phyloP scores from a whole-genome alignment of 2,329 filamentous ascomycete genomes.

The Xylariaceae sp. region DNA sequence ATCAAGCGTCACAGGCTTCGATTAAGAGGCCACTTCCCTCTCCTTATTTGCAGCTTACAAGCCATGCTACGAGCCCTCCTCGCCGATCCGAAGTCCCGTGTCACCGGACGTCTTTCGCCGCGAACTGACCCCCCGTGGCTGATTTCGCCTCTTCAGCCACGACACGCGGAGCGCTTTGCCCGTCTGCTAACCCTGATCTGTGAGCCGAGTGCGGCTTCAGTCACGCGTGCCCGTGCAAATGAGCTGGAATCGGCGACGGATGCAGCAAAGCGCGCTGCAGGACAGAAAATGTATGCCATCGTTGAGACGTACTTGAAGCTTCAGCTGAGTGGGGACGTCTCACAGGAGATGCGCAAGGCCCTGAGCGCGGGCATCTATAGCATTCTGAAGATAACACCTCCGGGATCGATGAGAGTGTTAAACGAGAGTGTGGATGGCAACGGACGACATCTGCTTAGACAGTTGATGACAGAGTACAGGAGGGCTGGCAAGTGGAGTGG shows the following conservation, averaged over 20 bases:
- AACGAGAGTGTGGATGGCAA: constrained; percentile 55
- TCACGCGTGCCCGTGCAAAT: constrained; percentile 36
- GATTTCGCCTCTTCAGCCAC: constrained; percentile 29
- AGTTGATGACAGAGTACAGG: constrained; percentile 55
- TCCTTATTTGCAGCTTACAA: constrained; percentile 51
- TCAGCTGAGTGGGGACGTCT: constrained; percentile 44
- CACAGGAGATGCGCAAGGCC: constrained; percentile 47
- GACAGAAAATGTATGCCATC: constrained; percentile 58
- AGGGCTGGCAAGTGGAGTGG: constrained; percentile 63
- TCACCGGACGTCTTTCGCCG: constrained; percentile 7
- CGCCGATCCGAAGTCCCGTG: constrained; percentile 28
- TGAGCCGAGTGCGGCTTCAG: constrained; percentile 53
- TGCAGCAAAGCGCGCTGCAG: constrained; percentile 56
- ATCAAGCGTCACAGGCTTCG: constrained; percentile 58
- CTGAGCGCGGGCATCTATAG: constrained; percentile 56
- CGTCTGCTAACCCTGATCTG: constrained; percentile 56
- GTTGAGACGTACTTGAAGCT: constrained; percentile 57
- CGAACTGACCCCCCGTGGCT: constrained; percentile 30
- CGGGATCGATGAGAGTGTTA: constrained; percentile 50
- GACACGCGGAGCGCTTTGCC: constrained; percentile 47
- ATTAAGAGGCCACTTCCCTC: constrained; percentile 58
- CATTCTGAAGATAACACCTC: constrained; percentile 53
- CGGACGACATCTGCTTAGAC: constrained; percentile 54
- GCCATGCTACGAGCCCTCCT: constrained; percentile 52
- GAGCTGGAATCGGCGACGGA: constrained; percentile 56